A percentile compares a stretch with the other conserved stretches of the same genome.
Conservation (phyloP, 2,329 filamentous ascomycete species). For the Colletotrichum musae region DNA sequence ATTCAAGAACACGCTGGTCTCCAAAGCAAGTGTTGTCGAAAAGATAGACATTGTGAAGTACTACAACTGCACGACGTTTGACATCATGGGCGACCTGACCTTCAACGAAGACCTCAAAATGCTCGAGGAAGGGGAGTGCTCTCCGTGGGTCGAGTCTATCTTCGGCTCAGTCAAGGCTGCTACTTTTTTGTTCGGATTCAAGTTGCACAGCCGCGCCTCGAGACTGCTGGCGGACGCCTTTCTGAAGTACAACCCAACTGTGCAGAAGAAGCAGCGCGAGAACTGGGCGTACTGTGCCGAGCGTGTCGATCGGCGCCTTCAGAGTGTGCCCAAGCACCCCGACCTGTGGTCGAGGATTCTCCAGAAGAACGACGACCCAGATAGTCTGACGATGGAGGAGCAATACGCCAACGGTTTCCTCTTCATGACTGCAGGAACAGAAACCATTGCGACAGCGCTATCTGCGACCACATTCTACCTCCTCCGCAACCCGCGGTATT, state of each 20-base stretch:
- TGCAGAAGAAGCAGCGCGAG: slow-evolving; percentile 14
- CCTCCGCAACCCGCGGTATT: slow-evolving; percentile 6
- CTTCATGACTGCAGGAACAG: slow-evolving; percentile 28
- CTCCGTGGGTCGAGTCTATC: slow-evolving; percentile 26
- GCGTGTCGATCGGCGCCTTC: slow-evolving; percentile 20
- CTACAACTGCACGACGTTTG: slow-evolving; percentile 15
- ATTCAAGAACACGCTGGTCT: background rate
- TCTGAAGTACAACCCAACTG: slow-evolving; percentile 16
- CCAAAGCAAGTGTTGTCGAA: background rate
- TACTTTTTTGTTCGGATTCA: slow-evolving; percentile 2
- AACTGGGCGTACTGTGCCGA: slow-evolving; percentile 23
- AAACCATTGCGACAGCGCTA: slow-evolving; percentile 21
- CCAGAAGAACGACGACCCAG: slow-evolving; percentile 9
- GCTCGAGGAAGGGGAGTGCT: slow-evolving; percentile 22
- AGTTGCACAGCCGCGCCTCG: slow-evolving; percentile 1
- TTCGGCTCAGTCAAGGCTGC: slow-evolving; percentile 27
- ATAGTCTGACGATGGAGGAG: slow-evolving; percentile 23
- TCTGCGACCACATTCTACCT: slow-evolving; percentile 26
- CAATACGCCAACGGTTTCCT: slow-evolving; percentile 25
- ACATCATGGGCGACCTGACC: slow-evolving; percentile 12
- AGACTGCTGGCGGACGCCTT: slow-evolving; percentile 12
- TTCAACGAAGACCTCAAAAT: slow-evolving; percentile 25
- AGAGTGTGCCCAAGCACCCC: slow-evolving; percentile 1
- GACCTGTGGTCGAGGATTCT: slow-evolving; percentile 28
- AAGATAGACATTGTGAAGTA: slow-evolving; percentile 5